Percentiles rank a stretch among this genome's conserved stretches.
These are phyloP conservation scores for Exophiala phaeomuriformis DNA, from an alignment of 2,329 filamentous ascomycete species.

Conservation along the genomic window DNA sequence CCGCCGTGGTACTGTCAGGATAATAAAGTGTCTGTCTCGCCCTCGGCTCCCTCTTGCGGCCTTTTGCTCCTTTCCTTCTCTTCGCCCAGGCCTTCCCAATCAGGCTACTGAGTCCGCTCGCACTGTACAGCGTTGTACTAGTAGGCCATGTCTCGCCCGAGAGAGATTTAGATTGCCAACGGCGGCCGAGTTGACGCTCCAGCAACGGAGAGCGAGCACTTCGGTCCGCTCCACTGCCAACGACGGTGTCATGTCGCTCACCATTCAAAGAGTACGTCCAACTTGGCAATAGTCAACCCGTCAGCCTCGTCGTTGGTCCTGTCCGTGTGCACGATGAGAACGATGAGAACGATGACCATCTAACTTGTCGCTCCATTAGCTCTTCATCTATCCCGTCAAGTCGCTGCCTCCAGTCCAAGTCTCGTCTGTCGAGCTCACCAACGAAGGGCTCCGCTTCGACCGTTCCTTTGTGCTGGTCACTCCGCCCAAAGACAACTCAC, in stretches of 20 bases:
- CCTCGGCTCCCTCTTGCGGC: constrained; percentile 13
- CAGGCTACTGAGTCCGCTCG: constrained; percentile 1
- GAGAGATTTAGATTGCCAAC: neutral
- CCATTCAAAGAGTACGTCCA: constrained; percentile 18
- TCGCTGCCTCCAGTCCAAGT: constrained; percentile 25
- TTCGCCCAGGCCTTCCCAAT: constrained; percentile 8
- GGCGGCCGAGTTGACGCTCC: neutral
- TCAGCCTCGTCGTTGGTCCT: neutral
- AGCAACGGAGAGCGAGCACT: constrained; percentile 1
- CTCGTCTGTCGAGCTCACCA: constrained; percentile 24
- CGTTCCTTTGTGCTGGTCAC: constrained; percentile 24
- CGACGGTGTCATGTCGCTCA: constrained; percentile 9
- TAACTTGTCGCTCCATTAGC: constrained; percentile 7
- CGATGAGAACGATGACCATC: neutral
- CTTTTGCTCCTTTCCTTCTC: constrained; percentile 4
- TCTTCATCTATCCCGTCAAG: constrained; percentile 26
- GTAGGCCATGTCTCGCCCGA: neutral
- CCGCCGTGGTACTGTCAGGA: too few species aligned
- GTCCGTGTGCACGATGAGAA: neutral
- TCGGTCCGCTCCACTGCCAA: neutral
- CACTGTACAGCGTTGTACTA: neutral
- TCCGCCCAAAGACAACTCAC: constrained; percentile 19
- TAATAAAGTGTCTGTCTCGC: constrained; percentile 12
- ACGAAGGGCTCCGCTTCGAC: constrained; percentile 25
- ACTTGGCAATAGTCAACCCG: neutral